phyloP scores from a whole-genome alignment of 2,329 filamentous ascomycete species.

The Aureobasidium sp. region DNA sequence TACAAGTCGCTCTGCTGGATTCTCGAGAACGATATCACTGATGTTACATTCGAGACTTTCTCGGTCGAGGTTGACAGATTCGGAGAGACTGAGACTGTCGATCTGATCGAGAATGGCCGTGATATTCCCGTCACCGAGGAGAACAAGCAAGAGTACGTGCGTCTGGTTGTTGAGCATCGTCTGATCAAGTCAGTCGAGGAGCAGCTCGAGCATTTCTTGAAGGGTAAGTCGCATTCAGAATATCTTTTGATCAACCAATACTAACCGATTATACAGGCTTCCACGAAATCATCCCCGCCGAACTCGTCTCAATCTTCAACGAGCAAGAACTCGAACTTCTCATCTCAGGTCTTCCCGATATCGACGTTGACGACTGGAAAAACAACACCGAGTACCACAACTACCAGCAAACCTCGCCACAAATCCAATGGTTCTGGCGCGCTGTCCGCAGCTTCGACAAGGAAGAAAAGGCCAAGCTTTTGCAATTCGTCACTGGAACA shows the following conservation, averaged over 20 bases:
- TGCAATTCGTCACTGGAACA: slow-evolving; percentile 97
- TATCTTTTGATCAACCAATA: background rate
- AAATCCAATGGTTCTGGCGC: slow-evolving; percentile 99
- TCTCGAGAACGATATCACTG: slow-evolving; percentile 95
- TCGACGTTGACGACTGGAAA: slow-evolving; percentile 98
- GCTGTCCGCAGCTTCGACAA: slow-evolving; percentile 96
- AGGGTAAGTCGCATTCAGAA: slow-evolving; percentile 45
- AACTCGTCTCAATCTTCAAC: slow-evolving; percentile 94
- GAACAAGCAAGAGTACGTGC: slow-evolving; percentile 97
- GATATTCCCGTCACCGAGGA: slow-evolving; percentile 93
- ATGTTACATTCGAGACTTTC: slow-evolving; percentile 94
- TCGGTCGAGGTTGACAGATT: slow-evolving; percentile 92
- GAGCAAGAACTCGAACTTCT: slow-evolving; percentile 95
- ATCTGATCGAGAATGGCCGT: slow-evolving; percentile 78
- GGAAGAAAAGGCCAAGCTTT: slow-evolving; percentile 91
- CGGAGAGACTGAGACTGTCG: slow-evolving; percentile 78
- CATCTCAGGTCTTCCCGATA: slow-evolving; percentile 94
- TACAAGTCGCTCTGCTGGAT: slow-evolving; percentile 99
- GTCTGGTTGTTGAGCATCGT: slow-evolving; percentile 88
- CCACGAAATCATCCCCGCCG: slow-evolving; percentile 94
- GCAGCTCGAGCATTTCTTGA: slow-evolving; percentile 88
- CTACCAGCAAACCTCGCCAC: slow-evolving; percentile 85
- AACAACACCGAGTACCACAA: slow-evolving; percentile 98
- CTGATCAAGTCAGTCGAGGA: slow-evolving; percentile 87
- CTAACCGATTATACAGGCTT: slow-evolving; percentile 54